A percentile compares a stretch with the other conserved stretches of the same genome.
Conservation (phyloP, 257 asterid species). For the Cruciata laevipes region DNA sequence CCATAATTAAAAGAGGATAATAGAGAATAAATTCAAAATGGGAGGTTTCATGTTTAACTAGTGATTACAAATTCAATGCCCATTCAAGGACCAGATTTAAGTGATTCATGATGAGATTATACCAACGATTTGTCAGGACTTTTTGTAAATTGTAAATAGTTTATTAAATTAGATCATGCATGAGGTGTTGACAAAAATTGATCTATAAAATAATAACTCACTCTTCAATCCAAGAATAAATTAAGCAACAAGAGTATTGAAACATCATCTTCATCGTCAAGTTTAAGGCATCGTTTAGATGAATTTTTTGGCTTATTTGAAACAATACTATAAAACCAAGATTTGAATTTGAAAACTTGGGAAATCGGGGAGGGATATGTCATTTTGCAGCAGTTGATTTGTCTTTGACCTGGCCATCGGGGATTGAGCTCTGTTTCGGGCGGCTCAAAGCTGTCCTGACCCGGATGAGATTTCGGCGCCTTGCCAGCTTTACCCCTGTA, state of each 20-base stretch:
- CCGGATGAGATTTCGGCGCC: constrained; percentile 45
- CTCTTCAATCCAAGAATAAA: neutral
- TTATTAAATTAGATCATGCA: no score
- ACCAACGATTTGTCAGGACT: neutral
- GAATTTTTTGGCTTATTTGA: constrained; percentile 1
- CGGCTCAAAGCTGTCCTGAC: constrained; percentile 31
- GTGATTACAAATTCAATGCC: neutral
- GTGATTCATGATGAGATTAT: neutral
- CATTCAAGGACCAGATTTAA: neutral
- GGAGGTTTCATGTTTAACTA: neutral
- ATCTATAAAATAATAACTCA: neutral
- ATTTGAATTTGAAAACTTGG: constrained; percentile 24
- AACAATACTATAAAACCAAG: neutral
- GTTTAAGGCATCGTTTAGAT: neutral
- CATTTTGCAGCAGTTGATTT: constrained; percentile 28
- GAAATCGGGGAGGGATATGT: constrained; percentile 38
- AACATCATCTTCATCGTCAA: neutral
- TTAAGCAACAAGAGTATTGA: neutral
- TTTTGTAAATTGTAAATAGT: no score
- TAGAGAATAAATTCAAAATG: no score
- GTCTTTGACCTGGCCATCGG: constrained; percentile 35
- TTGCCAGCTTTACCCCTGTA: constrained; percentile 17
- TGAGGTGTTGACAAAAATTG: neutral
- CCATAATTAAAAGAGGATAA: no score
- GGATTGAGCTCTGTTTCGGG: constrained; percentile 42